phyloP scores from a whole-genome alignment of 179 eudicot genomes.

The Gypsophila paniculata region DNA sequence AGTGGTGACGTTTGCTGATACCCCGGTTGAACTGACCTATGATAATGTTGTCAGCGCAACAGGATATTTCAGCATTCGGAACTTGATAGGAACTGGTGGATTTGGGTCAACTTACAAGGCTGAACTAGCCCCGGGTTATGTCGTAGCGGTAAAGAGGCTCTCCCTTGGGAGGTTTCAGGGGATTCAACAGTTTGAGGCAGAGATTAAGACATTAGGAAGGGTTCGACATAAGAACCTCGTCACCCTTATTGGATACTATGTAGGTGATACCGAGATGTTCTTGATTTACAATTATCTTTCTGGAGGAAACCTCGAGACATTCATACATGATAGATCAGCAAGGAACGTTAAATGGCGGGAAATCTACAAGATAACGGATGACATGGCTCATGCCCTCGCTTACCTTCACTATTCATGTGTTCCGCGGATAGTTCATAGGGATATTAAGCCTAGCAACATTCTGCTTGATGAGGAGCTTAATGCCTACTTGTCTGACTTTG shows the following conservation, averaged over 20 bases:
- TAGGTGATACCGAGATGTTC: slow-evolving; percentile 55
- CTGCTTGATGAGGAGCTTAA: slow-evolving; percentile 53
- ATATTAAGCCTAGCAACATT: slow-evolving; percentile 65
- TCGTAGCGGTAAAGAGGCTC: slow-evolving; percentile 56
- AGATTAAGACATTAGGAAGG: slow-evolving; percentile 54
- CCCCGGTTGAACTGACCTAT: slow-evolving; percentile 45
- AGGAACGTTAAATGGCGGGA: slow-evolving; percentile 38
- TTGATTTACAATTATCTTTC: slow-evolving; percentile 57
- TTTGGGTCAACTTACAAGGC: slow-evolving; percentile 55
- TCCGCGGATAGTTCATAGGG: slow-evolving; percentile 57
- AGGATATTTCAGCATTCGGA: slow-evolving; percentile 48
- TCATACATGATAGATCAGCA: slow-evolving; percentile 47
- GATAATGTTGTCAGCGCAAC: slow-evolving; percentile 51
- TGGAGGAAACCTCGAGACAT: slow-evolving; percentile 55
- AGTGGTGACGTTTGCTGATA: slow-evolving; percentile 42
- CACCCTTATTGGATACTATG: slow-evolving; percentile 56
- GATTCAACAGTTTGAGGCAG: slow-evolving; percentile 55
- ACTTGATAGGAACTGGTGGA: slow-evolving; percentile 52
- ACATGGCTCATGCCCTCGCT: slow-evolving; percentile 50
- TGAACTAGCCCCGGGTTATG: slow-evolving; percentile 44
- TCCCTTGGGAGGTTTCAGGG: slow-evolving; percentile 53
- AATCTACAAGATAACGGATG: slow-evolving; percentile 48
- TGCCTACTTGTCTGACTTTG: slow-evolving; percentile 62
- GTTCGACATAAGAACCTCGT: slow-evolving; percentile 53
- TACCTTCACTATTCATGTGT: slow-evolving; percentile 55